Conservation (phyloP, 768 basidiomycete genomes). For the Phanerodontia chrysosporium region DNA sequence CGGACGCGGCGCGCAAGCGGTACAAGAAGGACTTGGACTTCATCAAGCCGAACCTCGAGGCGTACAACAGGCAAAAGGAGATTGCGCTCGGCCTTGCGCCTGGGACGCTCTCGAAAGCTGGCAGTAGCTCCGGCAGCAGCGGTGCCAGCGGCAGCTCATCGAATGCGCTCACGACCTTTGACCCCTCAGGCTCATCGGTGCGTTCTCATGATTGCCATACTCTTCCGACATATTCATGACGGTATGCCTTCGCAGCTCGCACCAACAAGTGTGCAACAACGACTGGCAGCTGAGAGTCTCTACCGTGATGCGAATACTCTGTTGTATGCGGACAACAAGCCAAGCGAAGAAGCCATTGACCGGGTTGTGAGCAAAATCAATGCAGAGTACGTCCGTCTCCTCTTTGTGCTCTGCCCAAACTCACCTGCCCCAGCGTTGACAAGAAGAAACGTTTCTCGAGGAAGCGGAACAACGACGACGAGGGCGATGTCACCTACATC, state of each 20-base stretch:
- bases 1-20: constrained; percentile 79
- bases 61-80: constrained; percentile 89
- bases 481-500: constrained; percentile 98
- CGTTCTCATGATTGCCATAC: too few relatives aligned
- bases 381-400: constrained; percentile 87
- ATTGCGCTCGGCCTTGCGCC: constrained; percentile 70
- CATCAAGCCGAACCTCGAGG: constrained; percentile 82
- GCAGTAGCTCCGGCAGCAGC: too few relatives aligned
- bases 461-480: constrained; percentile 86
- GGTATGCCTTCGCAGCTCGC: constrained; percentile 45
- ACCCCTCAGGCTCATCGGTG: constrained; percentile 44
- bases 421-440: constrained; percentile 74
- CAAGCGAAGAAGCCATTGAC: constrained; percentile 93
- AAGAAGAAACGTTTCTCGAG: constrained; percentile 88
- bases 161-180: constrained; percentile 45
- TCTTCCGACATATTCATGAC: too few relatives aligned
- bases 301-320: constrained; percentile 94
- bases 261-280: constrained; percentile 58
- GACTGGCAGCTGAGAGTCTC: constrained; percentile 70
- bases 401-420: too few relatives aligned
- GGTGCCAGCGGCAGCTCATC: constrained; percentile 28
- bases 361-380: constrained; percentile 89
- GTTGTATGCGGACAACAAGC: constrained; percentile 93
- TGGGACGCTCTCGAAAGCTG: constrained; percentile 52
- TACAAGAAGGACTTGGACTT: constrained; percentile 91